Conservation (phyloP, 192 early-diverging fungal species). For the Backusella morwellensis region DNA sequence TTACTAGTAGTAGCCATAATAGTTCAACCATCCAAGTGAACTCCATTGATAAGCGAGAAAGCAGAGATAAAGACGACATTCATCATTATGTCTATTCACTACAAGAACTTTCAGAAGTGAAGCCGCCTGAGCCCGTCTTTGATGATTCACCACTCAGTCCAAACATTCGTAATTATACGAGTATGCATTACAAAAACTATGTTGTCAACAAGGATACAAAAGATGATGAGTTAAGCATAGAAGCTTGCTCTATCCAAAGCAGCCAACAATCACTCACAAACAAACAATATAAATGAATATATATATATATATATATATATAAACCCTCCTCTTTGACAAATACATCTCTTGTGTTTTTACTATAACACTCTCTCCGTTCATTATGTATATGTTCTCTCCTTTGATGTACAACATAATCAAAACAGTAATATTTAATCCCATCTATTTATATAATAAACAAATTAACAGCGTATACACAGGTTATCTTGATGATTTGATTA, state of each 20-base stretch:
- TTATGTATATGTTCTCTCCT: background rate
- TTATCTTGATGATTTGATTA: background rate
- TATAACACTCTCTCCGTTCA: background rate
- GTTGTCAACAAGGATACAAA: background rate
- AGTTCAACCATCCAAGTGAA: background rate
- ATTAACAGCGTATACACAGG: background rate
- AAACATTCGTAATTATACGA: background rate
- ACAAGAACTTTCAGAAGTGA: background rate
- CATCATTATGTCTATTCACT: background rate
- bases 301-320: background rate
- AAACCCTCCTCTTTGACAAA: background rate
- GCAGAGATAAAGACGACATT: background rate
- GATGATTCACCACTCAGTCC: background rate
- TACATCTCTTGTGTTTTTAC: background rate
- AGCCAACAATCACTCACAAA: constrained; percentile 2
- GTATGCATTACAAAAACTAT: constrained; percentile 3
- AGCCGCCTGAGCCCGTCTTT: background rate
- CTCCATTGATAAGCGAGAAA: background rate
- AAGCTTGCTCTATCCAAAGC: background rate
- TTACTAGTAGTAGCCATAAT: background rate
- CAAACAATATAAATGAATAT: background rate
- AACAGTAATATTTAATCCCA: background rate
- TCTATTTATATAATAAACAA: background rate
- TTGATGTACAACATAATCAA: background rate
- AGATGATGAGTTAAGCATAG: background rate